Evolutionary conservation across 441 rosid species (phyloP).

Genomic region (Aquilaria agallochum): DNA sequence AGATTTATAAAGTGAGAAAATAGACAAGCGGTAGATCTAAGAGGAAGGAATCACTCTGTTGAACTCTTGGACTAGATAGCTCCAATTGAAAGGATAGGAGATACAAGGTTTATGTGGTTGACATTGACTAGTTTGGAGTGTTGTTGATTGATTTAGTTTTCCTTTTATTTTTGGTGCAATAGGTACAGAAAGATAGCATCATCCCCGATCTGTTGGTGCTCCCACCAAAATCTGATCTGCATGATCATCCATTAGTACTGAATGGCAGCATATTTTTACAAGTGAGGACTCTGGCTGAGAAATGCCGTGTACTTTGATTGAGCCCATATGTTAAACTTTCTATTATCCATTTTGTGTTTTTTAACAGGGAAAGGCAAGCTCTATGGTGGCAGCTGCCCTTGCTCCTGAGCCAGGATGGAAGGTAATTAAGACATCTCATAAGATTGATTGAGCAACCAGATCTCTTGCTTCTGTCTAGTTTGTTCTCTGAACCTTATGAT

Average conservation of each 20-base stretch:
- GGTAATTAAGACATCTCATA: conserved; percentile 33
- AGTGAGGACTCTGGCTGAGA: conserved; percentile 26
- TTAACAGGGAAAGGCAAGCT: conserved; percentile 87
- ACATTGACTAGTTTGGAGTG: conserved; percentile 1
- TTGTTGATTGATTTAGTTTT: conserved; percentile 6
- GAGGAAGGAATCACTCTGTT: too few relatives aligned
- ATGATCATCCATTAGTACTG: conserved; percentile 67
- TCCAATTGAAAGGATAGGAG: too few relatives aligned
- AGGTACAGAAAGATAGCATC: conserved; percentile 80
- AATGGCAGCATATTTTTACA: conserved; percentile 76
- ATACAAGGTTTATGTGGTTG: too few relatives aligned
- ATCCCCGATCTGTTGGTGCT: conserved; percentile 66
- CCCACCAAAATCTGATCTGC: conserved; percentile 85
- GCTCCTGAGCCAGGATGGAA: conserved; percentile 79
- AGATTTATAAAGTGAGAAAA: too few relatives aligned
- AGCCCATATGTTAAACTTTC: neutral
- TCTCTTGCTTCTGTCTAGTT: too few relatives aligned
- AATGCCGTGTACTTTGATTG: too few relatives aligned
- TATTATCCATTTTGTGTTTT: neutral
- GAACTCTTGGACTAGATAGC: too few relatives aligned
- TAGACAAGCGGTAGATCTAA: too few relatives aligned
- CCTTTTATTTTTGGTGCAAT: conserved; percentile 8
- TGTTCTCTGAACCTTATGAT: too few relatives aligned
- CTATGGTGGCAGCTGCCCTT: conserved; percentile 87
- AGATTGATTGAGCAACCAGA: neutral